Conservation (phyloP, 1,284 basidiomycete species). For the Apiotrichum gamsii region DNA sequence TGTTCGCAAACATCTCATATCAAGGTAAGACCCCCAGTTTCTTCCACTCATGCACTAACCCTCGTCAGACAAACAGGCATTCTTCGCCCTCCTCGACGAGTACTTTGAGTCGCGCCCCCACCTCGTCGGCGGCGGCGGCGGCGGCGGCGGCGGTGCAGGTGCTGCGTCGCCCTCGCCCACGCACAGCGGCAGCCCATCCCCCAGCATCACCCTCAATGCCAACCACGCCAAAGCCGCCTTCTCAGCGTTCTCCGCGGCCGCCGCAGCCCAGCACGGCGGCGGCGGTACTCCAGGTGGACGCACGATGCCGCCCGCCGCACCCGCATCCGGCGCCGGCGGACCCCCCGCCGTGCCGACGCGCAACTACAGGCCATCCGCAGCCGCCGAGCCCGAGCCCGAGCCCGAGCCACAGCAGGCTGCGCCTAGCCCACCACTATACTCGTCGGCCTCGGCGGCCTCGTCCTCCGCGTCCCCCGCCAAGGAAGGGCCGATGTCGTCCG, state of each 20-base stretch:
- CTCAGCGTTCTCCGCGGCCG: neutral
- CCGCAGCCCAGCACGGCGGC: neutral
- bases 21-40: neutral
- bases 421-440: too few relatives aligned
- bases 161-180: neutral
- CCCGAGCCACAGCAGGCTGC: neutral
- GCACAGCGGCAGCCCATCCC: neutral
- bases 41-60: too few relatives aligned
- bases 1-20: conserved; percentile 4
- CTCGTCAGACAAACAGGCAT: conserved; percentile 28
- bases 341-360: neutral
- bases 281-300: neutral
- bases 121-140: conserved; percentile 12
- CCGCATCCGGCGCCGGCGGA: neutral
- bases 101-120: conserved; percentile 44
- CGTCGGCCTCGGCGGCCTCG: neutral
- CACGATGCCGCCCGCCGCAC: neutral
- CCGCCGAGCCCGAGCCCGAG: neutral
- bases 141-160: neutral
- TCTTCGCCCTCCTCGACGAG: conserved; percentile 44
- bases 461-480: too few relatives aligned
- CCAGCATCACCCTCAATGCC: neutral
- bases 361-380: neutral
- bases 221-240: neutral
- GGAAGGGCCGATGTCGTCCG: conserved; percentile 5